Evolutionary conservation across 352 stramenopile genomes (phyloP).

Genomic region (Globisporangium splendens): DNA sequence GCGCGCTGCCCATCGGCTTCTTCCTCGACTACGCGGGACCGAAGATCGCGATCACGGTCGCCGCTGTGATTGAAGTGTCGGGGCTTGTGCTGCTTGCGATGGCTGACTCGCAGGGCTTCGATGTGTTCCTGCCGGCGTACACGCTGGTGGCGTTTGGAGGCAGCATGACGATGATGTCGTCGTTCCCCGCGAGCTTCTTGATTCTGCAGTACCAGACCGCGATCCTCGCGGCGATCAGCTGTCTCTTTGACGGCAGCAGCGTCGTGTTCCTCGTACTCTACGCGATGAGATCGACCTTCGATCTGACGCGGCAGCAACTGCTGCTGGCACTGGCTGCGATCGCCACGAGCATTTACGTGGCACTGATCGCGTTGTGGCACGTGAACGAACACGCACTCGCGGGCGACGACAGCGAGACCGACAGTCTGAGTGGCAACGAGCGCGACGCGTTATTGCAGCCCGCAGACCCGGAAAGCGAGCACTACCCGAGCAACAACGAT

Average conservation of each 20-base stretch:
- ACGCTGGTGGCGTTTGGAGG: constrained; percentile 64
- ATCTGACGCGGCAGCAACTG: constrained; percentile 37
- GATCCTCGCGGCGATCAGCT: constrained; percentile 76
- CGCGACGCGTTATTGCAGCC: constrained; percentile 8
- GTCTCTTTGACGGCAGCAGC: constrained; percentile 72
- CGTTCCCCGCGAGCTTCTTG: constrained; percentile 71
- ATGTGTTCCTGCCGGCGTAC: constrained; percentile 74
- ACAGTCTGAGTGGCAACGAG: constrained; percentile 14
- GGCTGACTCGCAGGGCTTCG: constrained; percentile 68
- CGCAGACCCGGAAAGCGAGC: constrained; percentile 10
- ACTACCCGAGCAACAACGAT: constrained; percentile 18
- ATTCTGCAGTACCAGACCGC: constrained; percentile 70
- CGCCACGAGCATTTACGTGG: constrained; percentile 43
- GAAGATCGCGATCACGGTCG: constrained; percentile 42
- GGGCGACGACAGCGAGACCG: constrained; percentile 12
- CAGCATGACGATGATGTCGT: constrained; percentile 81
- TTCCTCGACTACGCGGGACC: constrained; percentile 73
- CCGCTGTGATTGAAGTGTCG: constrained; percentile 62
- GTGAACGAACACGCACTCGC: constrained; percentile 59
- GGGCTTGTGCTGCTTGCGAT: constrained; percentile 69
- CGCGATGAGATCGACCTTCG: constrained; percentile 43
- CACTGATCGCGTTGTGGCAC: constrained; percentile 72
- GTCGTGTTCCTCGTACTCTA: constrained; percentile 74
- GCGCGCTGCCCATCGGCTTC: constrained; percentile 70
- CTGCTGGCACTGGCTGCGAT: constrained; percentile 47